phyloP scores from a whole-genome alignment of 495 filamentous ascomycete genomes.

The Darksidea phi region DNA sequence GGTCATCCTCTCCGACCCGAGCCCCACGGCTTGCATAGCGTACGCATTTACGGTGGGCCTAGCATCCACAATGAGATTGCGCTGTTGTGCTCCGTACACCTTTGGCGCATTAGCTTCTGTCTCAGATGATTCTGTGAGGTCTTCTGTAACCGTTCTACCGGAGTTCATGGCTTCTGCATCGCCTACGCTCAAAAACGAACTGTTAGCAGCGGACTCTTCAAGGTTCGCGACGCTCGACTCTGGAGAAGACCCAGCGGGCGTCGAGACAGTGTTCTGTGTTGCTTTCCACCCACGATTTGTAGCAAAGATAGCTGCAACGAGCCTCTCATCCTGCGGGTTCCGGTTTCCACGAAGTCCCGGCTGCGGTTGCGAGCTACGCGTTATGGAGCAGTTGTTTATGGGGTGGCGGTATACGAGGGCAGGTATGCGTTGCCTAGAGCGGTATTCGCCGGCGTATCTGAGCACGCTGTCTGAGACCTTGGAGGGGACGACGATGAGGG shows the following conservation, averaged over 20 bases:
- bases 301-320: slow-evolving; percentile 91
- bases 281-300: slow-evolving; percentile 48
- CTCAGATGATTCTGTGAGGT: slow-evolving; percentile 61
- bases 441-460: slow-evolving; percentile 87
- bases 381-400: slow-evolving; percentile 95
- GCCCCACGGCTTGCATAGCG: slow-evolving; percentile 91
- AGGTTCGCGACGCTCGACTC: slow-evolving; percentile 31
- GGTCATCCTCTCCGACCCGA: slow-evolving; percentile 97
- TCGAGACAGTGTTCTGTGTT: slow-evolving; percentile 45
- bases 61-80: slow-evolving; percentile 95
- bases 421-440: slow-evolving; percentile 84
- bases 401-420: slow-evolving; percentile 90
- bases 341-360: slow-evolving; percentile 84
- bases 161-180: slow-evolving; percentile 55
- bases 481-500: slow-evolving; percentile 76
- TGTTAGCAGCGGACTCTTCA: slow-evolving; percentile 29
- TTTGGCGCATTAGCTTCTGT: slow-evolving; percentile 44
- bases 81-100: slow-evolving; percentile 89
- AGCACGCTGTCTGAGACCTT: slow-evolving; percentile 93
- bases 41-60: slow-evolving; percentile 92
- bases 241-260: slow-evolving; percentile 27
- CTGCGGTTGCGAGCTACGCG: slow-evolving; percentile 87
- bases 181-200: slow-evolving; percentile 42
- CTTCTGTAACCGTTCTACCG: slow-evolving; percentile 52
- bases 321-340: slow-evolving; percentile 92